Conservation (phyloP, 2,329 filamentous ascomycete genomes). For the Xylaria sp. region DNA sequence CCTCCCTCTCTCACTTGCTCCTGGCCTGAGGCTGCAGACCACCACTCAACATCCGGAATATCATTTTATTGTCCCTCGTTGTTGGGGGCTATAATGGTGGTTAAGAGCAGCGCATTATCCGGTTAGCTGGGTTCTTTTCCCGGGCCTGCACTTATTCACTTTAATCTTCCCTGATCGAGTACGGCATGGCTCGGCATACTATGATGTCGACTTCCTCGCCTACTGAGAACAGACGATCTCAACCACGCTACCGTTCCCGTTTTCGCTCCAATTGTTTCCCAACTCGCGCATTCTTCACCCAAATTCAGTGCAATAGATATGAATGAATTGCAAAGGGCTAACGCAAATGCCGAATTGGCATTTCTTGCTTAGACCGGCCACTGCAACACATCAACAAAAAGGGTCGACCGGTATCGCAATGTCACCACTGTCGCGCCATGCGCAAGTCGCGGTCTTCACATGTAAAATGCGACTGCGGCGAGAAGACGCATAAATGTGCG, state of each 20-base stretch:
- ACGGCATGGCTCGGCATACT: conserved; percentile 14
- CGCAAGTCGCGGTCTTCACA: conserved; percentile 96
- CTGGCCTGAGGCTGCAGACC: conserved; percentile 17
- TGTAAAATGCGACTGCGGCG: conserved; percentile 95
- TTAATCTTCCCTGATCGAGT: too few species aligned
- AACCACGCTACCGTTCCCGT: not conserved
- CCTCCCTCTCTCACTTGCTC: not conserved
- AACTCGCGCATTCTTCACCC: not conserved
- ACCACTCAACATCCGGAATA: not conserved
- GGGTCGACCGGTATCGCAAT: conserved; percentile 96
- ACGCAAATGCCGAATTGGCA: conserved; percentile 16
- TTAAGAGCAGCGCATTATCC: not conserved
- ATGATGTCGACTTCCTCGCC: conserved; percentile 10
- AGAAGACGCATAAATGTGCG: conserved; percentile 78
- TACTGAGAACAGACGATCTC: not conserved
- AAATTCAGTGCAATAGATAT: not conserved
- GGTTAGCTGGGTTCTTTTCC: not conserved
- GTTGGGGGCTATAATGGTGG: not conserved
- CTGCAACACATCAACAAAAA: conserved; percentile 97
- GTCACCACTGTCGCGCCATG: conserved; percentile 92
- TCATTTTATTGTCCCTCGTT: not conserved
- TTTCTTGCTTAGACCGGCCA: conserved; percentile 71
- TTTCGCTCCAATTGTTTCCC: not conserved
- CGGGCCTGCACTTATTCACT: conserved; percentile 6
- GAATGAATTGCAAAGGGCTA: conserved; percentile 29